Conservation (phyloP, 176 grass and related monocot genomes). For the Lolium rigidum region DNA sequence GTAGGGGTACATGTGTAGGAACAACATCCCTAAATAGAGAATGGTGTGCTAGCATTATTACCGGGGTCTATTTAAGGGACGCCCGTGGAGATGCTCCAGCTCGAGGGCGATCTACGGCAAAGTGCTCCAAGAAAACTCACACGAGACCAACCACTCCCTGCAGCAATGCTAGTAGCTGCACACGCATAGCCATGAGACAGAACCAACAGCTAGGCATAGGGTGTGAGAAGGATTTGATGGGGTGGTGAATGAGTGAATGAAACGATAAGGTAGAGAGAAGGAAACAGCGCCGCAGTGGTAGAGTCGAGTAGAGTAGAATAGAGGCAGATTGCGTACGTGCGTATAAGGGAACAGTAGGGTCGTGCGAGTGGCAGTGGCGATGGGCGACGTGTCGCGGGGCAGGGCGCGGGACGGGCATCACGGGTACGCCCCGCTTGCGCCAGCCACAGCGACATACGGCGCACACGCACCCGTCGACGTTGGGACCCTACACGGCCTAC, state of each 20-base stretch:
- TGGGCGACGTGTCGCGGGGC: constrained; percentile 35
- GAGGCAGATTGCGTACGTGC: neutral
- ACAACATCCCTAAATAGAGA: too few relatives aligned
- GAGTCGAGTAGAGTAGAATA: neutral
- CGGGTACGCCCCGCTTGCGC: constrained; percentile 23
- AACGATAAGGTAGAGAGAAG: neutral
- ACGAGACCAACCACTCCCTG: constrained; percentile 21
- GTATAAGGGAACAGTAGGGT: constrained; percentile 50
- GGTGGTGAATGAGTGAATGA: neutral
- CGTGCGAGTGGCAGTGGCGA: constrained; percentile 36
- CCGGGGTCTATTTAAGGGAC: too few relatives aligned
- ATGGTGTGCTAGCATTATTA: too few relatives aligned
- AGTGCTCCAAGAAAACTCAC: neutral
- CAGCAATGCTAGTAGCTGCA: neutral
- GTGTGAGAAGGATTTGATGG: neutral
- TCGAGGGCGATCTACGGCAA: too few relatives aligned
- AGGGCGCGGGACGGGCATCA: neutral
- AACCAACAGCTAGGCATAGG: too few relatives aligned
- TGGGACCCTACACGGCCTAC: too few relatives aligned
- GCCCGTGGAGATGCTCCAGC: too few relatives aligned
- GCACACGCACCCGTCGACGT: neutral
- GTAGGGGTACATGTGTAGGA: too few relatives aligned
- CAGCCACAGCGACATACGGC: constrained; percentile 51
- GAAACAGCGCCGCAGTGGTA: neutral
- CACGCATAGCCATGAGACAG: too few relatives aligned